Conservation (phyloP, 306 rosid species). For the Parietaria judaica region DNA sequence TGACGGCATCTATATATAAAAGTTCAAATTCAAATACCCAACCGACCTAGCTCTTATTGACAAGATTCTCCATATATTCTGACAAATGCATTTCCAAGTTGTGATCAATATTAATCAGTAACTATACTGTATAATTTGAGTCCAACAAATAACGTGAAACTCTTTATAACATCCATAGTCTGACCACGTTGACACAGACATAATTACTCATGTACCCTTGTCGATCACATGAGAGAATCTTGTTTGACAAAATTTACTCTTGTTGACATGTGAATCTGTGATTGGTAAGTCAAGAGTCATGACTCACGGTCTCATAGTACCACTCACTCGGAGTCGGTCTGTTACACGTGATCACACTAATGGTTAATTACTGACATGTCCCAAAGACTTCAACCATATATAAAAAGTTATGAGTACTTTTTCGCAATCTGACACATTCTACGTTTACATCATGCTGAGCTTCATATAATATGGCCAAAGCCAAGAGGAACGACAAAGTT, state of each 20-base stretch:
- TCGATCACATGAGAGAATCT: neutral
- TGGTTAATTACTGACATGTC: neutral
- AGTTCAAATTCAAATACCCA: no score
- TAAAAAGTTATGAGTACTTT: neutral
- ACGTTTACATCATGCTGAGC: neutral
- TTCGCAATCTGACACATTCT: neutral
- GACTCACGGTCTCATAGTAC: neutral
- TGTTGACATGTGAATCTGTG: neutral
- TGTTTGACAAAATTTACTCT: neutral
- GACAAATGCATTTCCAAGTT: no score
- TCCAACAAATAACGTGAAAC: neutral
- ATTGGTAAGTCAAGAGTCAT: neutral
- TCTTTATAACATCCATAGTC: neutral
- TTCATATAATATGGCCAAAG: neutral
- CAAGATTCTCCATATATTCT: no score
- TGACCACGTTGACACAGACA: neutral
- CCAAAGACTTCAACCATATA: neutral
- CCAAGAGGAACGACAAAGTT: neutral
- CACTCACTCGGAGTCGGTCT: neutral
- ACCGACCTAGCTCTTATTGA: no score
- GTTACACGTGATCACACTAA: neutral
- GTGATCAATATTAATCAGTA: no score
- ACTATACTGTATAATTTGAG: neutral
- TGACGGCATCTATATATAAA: no score
- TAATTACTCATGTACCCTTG: neutral